Conservation (phyloP, 257 asterid species). For the Solanum gandarillasii region DNA sequence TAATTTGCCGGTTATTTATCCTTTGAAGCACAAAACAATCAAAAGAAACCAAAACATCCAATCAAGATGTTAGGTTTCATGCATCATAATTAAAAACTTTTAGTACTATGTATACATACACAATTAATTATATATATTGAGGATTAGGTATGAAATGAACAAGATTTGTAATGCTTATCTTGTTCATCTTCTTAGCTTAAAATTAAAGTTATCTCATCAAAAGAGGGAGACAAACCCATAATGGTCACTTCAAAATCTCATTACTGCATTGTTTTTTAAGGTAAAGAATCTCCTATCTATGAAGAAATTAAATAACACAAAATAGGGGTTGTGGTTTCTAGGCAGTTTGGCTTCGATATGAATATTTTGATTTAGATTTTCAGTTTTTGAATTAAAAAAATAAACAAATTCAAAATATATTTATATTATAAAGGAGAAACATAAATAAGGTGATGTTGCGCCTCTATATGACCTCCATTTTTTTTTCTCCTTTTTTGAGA, state of each 20-base stretch:
- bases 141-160: not conserved
- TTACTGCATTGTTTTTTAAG: not conserved
- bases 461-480: too few relatives aligned
- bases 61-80: not conserved
- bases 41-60: not conserved
- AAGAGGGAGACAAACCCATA: not conserved
- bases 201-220: not conserved
- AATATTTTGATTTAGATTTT: too few relatives aligned
- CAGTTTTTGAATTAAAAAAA: too few relatives aligned
- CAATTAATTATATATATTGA: not conserved
- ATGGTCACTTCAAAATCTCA: not conserved
- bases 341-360: too few relatives aligned
- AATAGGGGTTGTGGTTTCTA: not conserved
- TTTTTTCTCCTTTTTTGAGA: too few relatives aligned
- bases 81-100: not conserved
- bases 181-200: not conserved
- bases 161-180: not conserved
- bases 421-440: too few relatives aligned
- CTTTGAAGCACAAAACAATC: not conserved
- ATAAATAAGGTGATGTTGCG: too few relatives aligned
- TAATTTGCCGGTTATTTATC: not conserved
- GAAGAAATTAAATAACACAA: not conserved
- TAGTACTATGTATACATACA: not conserved
- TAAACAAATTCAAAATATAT: too few relatives aligned
- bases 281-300: not conserved